These are phyloP conservation scores for Ophiostoma pallidulum DNA, from an alignment of 2,329 filamentous ascomycete species.

Conservation along the genomic window DNA sequence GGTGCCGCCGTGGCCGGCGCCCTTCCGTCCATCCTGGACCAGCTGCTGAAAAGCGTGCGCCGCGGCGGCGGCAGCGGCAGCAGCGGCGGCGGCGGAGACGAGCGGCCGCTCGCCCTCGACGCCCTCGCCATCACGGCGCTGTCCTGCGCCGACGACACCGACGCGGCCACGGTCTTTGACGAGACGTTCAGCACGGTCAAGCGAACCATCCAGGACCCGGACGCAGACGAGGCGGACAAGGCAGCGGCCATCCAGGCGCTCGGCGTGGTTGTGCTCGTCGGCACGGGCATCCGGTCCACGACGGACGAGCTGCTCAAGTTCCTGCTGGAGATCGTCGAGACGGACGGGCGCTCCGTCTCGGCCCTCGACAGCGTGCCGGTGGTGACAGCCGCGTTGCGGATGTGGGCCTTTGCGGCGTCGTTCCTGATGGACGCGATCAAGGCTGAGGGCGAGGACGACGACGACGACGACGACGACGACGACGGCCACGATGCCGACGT, in stretches of 20 bases:
- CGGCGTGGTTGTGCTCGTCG: conserved; percentile 63
- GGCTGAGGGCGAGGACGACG: conserved; percentile 57
- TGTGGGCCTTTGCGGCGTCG: conserved; percentile 71
- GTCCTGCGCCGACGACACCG: conserved; percentile 38
- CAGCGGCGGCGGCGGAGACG: conserved; percentile 55
- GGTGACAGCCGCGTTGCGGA: conserved; percentile 64
- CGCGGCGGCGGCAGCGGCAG: conserved; percentile 59
- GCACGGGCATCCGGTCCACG: conserved; percentile 59
- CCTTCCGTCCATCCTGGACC: conserved; percentile 51
- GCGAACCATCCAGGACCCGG: conserved; percentile 55
- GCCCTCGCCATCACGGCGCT: conserved; percentile 63
- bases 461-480: neutral
- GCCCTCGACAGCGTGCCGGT: conserved; percentile 61
- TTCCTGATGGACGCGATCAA: conserved; percentile 32
- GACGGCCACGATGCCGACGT: conserved; percentile 23
- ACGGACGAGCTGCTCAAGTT: conserved; percentile 65
- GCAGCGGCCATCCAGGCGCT: conserved; percentile 64
- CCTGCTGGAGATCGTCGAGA: conserved; percentile 67
- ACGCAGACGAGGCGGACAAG: conserved; percentile 55
- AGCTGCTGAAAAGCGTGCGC: conserved; percentile 62
- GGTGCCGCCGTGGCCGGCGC: conserved; percentile 50
- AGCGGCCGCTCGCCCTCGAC: conserved; percentile 62
- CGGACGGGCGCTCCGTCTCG: conserved; percentile 63
- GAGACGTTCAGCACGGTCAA: conserved; percentile 49
- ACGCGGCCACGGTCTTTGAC: conserved; percentile 42